A percentile compares a stretch with the other conserved stretches of the same genome.
Evolutionary conservation across 2,329 filamentous ascomycete genomes (phyloP).

Genomic region (Dactylellina drechsleri): DNA sequence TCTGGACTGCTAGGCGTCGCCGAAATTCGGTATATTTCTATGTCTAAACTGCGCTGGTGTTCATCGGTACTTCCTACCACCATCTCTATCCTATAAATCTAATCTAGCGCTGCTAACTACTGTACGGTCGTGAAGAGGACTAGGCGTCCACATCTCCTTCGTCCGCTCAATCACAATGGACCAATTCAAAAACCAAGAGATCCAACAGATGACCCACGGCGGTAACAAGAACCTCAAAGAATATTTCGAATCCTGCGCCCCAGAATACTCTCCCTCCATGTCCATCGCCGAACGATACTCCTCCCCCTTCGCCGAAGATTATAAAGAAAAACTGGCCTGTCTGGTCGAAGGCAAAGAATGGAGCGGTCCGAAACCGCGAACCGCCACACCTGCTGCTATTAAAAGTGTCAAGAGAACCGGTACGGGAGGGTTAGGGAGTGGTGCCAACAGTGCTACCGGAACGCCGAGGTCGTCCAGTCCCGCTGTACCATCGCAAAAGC

Average conservation of each 20-base stretch:
- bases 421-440: constrained; percentile 57
- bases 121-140: constrained; percentile 67
- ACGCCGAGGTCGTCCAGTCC: constrained; percentile 59
- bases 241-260: constrained; percentile 76
- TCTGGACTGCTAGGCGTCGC: constrained; percentile 69
- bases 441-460: constrained; percentile 58
- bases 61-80: constrained; percentile 67
- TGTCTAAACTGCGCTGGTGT: constrained; percentile 95
- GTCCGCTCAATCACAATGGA: constrained; percentile 98
- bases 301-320: constrained; percentile 57
- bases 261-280: constrained; percentile 56
- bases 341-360: constrained; percentile 85
- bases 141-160: constrained; percentile 98
- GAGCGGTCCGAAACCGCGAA: constrained; percentile 66
- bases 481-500: constrained; percentile 68
- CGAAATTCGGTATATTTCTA: constrained; percentile 99
- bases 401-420: constrained; percentile 59
- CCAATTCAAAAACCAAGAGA: constrained; percentile 92
- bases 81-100: neutral
- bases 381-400: constrained; percentile 57
- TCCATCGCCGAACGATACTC: constrained; percentile 57
- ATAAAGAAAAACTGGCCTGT: constrained; percentile 57
- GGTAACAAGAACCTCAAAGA: constrained; percentile 87
- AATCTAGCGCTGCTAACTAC: neutral
- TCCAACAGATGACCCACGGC: constrained; percentile 90